phyloP scores from a whole-genome alignment of 2,329 filamentous ascomycete genomes.

The Blastomyces parvus region DNA sequence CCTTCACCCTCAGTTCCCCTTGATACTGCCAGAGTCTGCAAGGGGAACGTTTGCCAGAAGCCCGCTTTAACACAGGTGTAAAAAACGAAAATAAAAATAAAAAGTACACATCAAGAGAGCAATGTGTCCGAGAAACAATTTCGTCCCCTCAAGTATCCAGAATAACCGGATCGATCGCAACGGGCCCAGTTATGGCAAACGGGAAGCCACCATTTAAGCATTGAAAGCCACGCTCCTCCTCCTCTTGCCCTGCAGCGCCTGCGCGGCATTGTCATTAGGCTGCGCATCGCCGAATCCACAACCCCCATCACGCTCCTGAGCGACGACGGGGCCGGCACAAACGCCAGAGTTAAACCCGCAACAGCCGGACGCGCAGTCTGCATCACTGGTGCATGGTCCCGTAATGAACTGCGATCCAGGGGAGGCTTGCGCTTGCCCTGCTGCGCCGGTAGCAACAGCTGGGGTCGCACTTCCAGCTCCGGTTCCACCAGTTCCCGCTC shows the following conservation, averaged over 20 bases:
- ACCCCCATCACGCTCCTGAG: slow-evolving; percentile 28
- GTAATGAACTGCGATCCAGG: slow-evolving; percentile 33
- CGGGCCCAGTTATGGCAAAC: background rate
- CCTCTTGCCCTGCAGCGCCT: slow-evolving; percentile 15
- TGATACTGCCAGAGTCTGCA: background rate
- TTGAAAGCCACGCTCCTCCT: background rate
- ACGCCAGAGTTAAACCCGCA: slow-evolving; percentile 29
- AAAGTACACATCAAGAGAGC: background rate
- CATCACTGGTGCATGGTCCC: slow-evolving; percentile 28
- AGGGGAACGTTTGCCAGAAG: background rate
- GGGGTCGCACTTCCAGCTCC: too few species aligned
- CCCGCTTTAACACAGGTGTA: background rate
- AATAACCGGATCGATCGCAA: background rate
- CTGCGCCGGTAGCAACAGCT: slow-evolving; percentile 7
- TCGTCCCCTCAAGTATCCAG: background rate
- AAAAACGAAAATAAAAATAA: background rate
- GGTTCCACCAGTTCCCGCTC: too few species aligned
- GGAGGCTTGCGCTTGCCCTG: background rate
- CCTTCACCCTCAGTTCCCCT: background rate
- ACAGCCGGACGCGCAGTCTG: slow-evolving; percentile 29
- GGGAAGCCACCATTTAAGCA: background rate
- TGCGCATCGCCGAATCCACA: slow-evolving; percentile 29
- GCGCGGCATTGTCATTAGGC: slow-evolving; percentile 27
- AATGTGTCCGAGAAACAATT: background rate
- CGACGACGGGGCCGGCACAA: slow-evolving; percentile 27